These are phyloP conservation scores for Colletotrichum tropicicola DNA, from an alignment of 2,329 filamentous ascomycete genomes.

Conservation along the genomic window DNA sequence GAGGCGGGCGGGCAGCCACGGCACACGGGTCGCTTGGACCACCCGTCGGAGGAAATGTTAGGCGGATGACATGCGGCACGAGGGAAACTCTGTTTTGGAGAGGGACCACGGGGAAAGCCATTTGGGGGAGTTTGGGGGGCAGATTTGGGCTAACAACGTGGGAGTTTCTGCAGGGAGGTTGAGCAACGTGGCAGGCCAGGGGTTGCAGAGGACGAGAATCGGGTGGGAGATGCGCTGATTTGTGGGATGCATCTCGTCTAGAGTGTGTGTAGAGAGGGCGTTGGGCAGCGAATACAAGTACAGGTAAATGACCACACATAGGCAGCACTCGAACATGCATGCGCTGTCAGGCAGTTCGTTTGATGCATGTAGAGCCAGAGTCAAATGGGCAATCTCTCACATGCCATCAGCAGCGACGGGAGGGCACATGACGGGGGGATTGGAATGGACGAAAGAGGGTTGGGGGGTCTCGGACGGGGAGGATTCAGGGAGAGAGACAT, in stretches of 20 bases:
- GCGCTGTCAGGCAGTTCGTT: not conserved
- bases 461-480: not conserved
- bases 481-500: constrained; percentile 3
- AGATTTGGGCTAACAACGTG: constrained; percentile 8
- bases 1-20: constrained; percentile 3
- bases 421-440: not conserved
- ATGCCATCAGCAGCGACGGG: not conserved
- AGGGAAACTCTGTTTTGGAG: too few species aligned
- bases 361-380: not conserved
- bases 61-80: constrained; percentile 11
- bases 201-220: constrained; percentile 2
- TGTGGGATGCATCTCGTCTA: not conserved
- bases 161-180: constrained; percentile 7
- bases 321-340: not conserved
- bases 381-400: not conserved
- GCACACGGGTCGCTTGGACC: not conserved
- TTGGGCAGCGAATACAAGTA: not conserved
- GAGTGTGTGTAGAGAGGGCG: not conserved
- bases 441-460: not conserved
- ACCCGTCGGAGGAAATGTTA: not conserved
- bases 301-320: not conserved
- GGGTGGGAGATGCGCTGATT: not conserved
- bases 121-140: too few species aligned
- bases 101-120: too few species aligned
- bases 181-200: constrained; percentile 15